A percentile compares a stretch with the other conserved stretches of the same genome.
Conservation (phyloP, 2,329 filamentous ascomycete species). For the Cordyceps javanica region DNA sequence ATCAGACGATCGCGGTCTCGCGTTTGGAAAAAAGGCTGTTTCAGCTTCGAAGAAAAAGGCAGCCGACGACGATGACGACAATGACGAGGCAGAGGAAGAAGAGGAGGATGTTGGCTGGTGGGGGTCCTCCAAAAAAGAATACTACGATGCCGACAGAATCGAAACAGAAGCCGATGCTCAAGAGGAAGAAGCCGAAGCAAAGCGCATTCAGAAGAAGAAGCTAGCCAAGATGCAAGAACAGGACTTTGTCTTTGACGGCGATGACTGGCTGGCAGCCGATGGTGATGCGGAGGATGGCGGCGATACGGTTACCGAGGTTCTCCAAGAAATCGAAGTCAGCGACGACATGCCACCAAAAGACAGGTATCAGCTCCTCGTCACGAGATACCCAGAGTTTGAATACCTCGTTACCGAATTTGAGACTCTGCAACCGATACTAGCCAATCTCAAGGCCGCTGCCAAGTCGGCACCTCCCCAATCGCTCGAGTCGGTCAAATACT, state of each 20-base stretch:
- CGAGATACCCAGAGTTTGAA: slow-evolving; percentile 88
- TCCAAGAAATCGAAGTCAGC: slow-evolving; percentile 76
- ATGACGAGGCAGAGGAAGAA: slow-evolving; percentile 43
- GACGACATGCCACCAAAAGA: slow-evolving; percentile 73
- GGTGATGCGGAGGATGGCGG: slow-evolving; percentile 44
- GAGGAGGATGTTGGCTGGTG: slow-evolving; percentile 64
- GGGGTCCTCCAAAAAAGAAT: slow-evolving; percentile 83
- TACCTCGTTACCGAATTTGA: slow-evolving; percentile 75
- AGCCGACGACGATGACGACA: slow-evolving; percentile 44
- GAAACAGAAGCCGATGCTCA: slow-evolving; percentile 64
- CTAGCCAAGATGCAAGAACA: slow-evolving; percentile 81
- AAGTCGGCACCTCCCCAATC: slow-evolving; percentile 45
- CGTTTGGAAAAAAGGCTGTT: slow-evolving; percentile 19
- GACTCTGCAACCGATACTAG: slow-evolving; percentile 61
- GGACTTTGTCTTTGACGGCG: slow-evolving; percentile 89
- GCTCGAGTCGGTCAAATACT: slow-evolving; percentile 64
- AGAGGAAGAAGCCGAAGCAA: slow-evolving; percentile 88
- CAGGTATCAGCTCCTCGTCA: slow-evolving; percentile 65
- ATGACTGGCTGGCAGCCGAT: slow-evolving; percentile 67
- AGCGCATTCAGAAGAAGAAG: slow-evolving; percentile 84
- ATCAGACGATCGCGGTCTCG: slow-evolving; percentile 40
- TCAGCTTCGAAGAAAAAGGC: slow-evolving; percentile 21
- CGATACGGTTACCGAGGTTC: slow-evolving; percentile 73
- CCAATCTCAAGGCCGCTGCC: slow-evolving; percentile 51
- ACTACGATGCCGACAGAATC: slow-evolving; percentile 80